These are phyloP conservation scores for Cyclotella baltica DNA, from an alignment of 108 stramenopile genomes.

Conservation along the genomic window DNA sequence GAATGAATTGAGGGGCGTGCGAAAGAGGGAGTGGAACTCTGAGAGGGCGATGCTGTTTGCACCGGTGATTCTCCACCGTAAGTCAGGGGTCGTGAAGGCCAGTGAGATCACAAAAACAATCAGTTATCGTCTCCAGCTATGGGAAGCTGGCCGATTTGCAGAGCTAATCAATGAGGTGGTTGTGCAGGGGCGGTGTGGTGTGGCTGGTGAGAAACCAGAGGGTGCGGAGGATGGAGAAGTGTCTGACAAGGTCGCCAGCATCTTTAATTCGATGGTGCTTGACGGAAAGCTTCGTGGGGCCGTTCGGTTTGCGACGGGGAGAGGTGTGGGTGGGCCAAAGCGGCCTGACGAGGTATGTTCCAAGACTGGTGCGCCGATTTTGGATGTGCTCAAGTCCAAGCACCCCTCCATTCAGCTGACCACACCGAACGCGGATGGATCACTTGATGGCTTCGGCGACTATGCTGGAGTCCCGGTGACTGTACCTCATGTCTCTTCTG, in stretches of 20 bases:
- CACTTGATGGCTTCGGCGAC: background rate
- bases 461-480: background rate
- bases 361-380: constrained; percentile 32
- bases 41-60: constrained; percentile 6
- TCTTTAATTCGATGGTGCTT: constrained; percentile 41
- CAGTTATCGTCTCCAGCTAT: constrained; percentile 5
- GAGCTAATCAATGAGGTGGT: constrained; percentile 10
- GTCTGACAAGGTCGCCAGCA: background rate
- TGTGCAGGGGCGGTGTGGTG: background rate
- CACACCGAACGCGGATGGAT: background rate
- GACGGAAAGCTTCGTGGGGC: constrained; percentile 34
- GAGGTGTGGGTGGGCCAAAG: constrained; percentile 14
- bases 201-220: background rate
- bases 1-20: background rate
- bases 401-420: constrained; percentile 11
- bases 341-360: constrained; percentile 25
- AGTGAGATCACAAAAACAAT: constrained; percentile 5
- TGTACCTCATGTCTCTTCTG: background rate
- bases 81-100: background rate
- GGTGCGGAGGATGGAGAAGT: background rate
- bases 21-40: constrained; percentile 21
- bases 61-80: background rate
- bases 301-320: constrained; percentile 18
- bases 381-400: constrained; percentile 31
- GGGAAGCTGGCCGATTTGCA: constrained; percentile 15